Evolutionary conservation across 2,329 filamentous ascomycete species (phyloP).

Genomic region (Coniochaeta ligniaria): DNA sequence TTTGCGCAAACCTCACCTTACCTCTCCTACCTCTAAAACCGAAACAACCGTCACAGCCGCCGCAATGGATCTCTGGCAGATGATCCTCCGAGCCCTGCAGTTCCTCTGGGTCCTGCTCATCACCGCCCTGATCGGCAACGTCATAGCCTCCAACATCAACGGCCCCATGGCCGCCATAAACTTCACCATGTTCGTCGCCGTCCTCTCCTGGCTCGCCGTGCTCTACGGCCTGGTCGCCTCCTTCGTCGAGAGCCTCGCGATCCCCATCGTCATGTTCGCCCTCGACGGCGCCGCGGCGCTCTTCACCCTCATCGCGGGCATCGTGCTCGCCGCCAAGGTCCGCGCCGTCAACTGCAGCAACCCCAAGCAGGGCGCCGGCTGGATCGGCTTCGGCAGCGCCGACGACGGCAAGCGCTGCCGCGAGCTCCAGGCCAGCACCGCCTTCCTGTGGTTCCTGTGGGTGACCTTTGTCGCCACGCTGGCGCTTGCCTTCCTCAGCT

Average conservation of each 20-base stretch:
- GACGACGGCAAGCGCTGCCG: constrained; percentile 60
- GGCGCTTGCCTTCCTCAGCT: constrained; percentile 46
- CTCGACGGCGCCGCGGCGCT: constrained; percentile 54
- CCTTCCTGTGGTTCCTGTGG: constrained; percentile 77
- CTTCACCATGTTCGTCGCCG: constrained; percentile 63
- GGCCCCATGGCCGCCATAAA: constrained; percentile 43
- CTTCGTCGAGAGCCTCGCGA: constrained; percentile 35
- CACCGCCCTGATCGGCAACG: constrained; percentile 51
- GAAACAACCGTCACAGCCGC: not conserved
- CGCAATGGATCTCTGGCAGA: constrained; percentile 33
- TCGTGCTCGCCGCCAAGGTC: constrained; percentile 65
- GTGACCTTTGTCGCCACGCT: constrained; percentile 50
- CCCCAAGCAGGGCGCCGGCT: constrained; percentile 29
- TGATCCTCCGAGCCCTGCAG: constrained; percentile 39
- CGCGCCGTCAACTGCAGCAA: constrained; percentile 58
- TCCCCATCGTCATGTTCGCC: constrained; percentile 44
- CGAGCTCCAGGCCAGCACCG: constrained; percentile 66
- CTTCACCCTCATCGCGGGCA: constrained; percentile 63
- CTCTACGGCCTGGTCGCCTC: constrained; percentile 54
- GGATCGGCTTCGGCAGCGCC: constrained; percentile 55
- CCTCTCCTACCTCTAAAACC: not conserved
- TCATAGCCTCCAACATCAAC: constrained; percentile 43
- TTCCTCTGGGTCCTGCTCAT: constrained; percentile 45
- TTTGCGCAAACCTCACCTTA: not conserved
- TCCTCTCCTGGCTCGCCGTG: constrained; percentile 57